Conservation (phyloP, 495 filamentous ascomycete species). For the Aspergillus cavernicola region DNA sequence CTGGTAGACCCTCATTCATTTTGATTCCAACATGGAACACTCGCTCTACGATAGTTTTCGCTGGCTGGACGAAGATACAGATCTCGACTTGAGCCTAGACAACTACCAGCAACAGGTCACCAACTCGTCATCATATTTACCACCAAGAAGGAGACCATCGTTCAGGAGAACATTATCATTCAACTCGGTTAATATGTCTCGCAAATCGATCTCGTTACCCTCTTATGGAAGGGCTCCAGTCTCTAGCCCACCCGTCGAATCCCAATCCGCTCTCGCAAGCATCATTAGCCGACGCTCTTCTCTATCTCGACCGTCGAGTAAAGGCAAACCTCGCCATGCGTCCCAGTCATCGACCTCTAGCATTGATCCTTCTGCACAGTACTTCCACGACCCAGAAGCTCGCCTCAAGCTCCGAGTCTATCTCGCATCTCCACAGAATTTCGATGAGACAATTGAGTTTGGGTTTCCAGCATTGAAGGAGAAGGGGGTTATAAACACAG, state of each 20-base stretch:
- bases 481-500: constrained; percentile 31
- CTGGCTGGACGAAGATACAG: constrained; percentile 76
- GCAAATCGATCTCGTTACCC: constrained; percentile 18
- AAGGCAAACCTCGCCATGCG: constrained; percentile 21
- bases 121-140: constrained; percentile 24
- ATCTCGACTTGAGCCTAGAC: constrained; percentile 65
- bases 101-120: constrained; percentile 48
- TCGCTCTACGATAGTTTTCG: constrained; percentile 66
- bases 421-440: constrained; percentile 86
- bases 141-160: constrained; percentile 30
- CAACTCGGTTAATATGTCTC: constrained; percentile 19
- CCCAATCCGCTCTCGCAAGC: constrained; percentile 13
- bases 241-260: constrained; percentile 18
- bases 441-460: constrained; percentile 92
- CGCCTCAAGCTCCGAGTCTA: constrained; percentile 84
- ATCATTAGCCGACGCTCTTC: constrained; percentile 45
- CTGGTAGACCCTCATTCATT: neutral
- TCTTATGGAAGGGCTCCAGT: constrained; percentile 11
- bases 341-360: constrained; percentile 46
- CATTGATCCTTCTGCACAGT: constrained; percentile 69
- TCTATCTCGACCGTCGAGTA: constrained; percentile 32
- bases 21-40: constrained; percentile 42
- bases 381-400: constrained; percentile 90
- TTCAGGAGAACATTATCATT: constrained; percentile 50
- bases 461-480: constrained; percentile 70